Evolutionary conservation across 495 filamentous ascomycete species (phyloP).

Genomic region (Penicillium longicatenatum): DNA sequence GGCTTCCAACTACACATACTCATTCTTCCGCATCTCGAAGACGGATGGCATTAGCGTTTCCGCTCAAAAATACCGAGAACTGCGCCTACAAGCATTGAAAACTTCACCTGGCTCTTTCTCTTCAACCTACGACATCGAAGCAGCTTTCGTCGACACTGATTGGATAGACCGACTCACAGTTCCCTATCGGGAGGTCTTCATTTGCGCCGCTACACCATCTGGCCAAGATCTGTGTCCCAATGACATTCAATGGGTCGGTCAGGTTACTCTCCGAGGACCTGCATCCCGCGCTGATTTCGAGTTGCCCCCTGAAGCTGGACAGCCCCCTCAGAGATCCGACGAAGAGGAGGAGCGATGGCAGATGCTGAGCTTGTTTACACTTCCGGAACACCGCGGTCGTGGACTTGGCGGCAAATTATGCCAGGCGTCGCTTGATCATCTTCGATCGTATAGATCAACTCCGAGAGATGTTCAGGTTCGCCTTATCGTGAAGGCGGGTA

Average conservation of each 20-base stretch:
- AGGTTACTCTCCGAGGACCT: constrained; percentile 37
- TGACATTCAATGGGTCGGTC: constrained; percentile 33
- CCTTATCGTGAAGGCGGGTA: constrained; percentile 35
- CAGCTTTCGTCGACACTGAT: constrained; percentile 25
- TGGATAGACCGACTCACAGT: constrained; percentile 29
- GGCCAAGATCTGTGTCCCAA: not conserved
- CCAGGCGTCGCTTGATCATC: constrained; percentile 30
- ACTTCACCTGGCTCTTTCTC: constrained; percentile 33
- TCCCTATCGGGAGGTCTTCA: constrained; percentile 25
- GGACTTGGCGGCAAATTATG: constrained; percentile 38
- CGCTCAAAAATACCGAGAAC: constrained; percentile 29
- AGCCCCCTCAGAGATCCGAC: constrained; percentile 17
- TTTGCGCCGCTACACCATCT: constrained; percentile 31
- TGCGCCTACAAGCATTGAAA: constrained; percentile 25
- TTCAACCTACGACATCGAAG: constrained; percentile 36
- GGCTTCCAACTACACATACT: constrained; percentile 14
- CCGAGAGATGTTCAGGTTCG: constrained; percentile 24
- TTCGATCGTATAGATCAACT: constrained; percentile 14
- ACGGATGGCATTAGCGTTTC: constrained; percentile 15
- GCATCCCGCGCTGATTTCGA: constrained; percentile 18
- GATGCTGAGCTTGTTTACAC: constrained; percentile 38
- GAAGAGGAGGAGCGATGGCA: constrained; percentile 36
- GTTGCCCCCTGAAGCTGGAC: constrained; percentile 24
- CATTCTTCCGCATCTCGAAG: constrained; percentile 25
- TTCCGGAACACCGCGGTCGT: constrained; percentile 31